Conservation (phyloP, 441 rosid species). For the Adansonia rubrostipa region DNA sequence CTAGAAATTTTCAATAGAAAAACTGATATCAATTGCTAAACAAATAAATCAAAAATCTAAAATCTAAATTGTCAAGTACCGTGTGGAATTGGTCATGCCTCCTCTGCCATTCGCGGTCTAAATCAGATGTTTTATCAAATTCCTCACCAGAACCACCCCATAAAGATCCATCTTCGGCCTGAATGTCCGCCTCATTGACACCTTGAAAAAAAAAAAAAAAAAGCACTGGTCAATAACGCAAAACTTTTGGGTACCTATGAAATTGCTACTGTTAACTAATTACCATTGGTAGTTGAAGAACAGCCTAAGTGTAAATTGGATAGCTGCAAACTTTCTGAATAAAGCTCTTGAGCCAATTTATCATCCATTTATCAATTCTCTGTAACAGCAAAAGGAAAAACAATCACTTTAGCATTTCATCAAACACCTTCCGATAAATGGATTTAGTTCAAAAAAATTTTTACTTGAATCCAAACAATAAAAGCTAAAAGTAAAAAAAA, state of each 20-base stretch:
- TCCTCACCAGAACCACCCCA: slow-evolving; percentile 56
- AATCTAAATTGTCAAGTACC: slow-evolving; percentile 35
- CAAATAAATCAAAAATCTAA: slow-evolving; percentile 18
- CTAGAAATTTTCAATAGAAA: slow-evolving; percentile 38
- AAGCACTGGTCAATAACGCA: neutral
- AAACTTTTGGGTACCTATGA: neutral
- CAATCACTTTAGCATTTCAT: slow-evolving; percentile 10
- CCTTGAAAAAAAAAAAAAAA: neutral
- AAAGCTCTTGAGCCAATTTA: slow-evolving; percentile 40
- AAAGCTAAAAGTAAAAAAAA: neutral
- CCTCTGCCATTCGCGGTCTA: slow-evolving; percentile 55
- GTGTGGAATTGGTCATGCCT: slow-evolving; percentile 51
- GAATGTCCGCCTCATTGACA: slow-evolving; percentile 30
- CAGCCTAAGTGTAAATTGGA: slow-evolving; percentile 34
- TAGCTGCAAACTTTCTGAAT: slow-evolving; percentile 45
- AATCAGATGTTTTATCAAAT: slow-evolving; percentile 36
- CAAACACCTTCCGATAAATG: slow-evolving; percentile 12
- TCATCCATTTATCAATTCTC: slow-evolving; percentile 55
- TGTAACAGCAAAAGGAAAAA: neutral
- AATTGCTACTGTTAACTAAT: neutral
- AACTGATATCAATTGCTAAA: slow-evolving; percentile 4
- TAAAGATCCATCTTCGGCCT: slow-evolving; percentile 43
- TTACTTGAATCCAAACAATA: neutral
- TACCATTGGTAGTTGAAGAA: slow-evolving; percentile 27
- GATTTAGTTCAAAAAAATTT: neutral